Evolutionary conservation across 2,329 filamentous ascomycete species (phyloP).

Genomic region (Chaetomium strumarium): DNA sequence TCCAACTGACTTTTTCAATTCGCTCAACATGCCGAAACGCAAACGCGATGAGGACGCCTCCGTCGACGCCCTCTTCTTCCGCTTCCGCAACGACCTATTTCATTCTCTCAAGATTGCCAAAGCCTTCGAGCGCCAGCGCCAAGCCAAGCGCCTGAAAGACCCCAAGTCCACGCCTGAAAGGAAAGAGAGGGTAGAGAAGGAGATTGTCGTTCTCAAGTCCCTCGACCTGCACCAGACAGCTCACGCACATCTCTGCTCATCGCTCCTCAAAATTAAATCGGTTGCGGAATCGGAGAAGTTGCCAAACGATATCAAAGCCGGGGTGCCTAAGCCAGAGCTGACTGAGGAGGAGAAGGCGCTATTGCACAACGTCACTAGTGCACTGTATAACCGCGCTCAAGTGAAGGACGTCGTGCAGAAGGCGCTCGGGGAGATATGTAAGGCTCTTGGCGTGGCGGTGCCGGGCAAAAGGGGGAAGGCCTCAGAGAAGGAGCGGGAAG

Average conservation of each 20-base stretch:
- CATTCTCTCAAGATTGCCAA: constrained; percentile 67
- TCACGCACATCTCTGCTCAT: constrained; percentile 49
- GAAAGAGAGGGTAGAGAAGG: constrained; percentile 56
- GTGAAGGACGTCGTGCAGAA: constrained; percentile 45
- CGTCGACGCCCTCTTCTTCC: constrained; percentile 46
- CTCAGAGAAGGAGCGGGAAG: constrained; percentile 30
- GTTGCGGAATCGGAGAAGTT: constrained; percentile 47
- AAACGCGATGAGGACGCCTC: constrained; percentile 44
- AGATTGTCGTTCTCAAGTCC: constrained; percentile 51
- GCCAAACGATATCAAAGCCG: constrained; percentile 42
- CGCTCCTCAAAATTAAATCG: constrained; percentile 48
- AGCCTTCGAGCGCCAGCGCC: constrained; percentile 72
- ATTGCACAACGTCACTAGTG: constrained; percentile 55
- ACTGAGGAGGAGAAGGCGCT: constrained; percentile 46
- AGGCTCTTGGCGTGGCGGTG: constrained; percentile 41
- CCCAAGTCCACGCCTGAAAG: constrained; percentile 42
- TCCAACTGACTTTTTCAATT: no score
- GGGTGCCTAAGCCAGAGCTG: constrained; percentile 45
- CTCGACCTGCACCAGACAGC: constrained; percentile 54
- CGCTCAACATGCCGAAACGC: constrained; percentile 50
- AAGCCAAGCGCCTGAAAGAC: constrained; percentile 54
- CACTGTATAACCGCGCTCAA: constrained; percentile 46
- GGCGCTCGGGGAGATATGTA: constrained; percentile 45
- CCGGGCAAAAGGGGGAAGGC: constrained; percentile 39
- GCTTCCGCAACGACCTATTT: constrained; percentile 54